Evolutionary conservation across 192 early-diverging fungal genomes (phyloP), one percentile per base, ranked within the genome.

Genomic region (Anaeromyces robustus): DNA sequence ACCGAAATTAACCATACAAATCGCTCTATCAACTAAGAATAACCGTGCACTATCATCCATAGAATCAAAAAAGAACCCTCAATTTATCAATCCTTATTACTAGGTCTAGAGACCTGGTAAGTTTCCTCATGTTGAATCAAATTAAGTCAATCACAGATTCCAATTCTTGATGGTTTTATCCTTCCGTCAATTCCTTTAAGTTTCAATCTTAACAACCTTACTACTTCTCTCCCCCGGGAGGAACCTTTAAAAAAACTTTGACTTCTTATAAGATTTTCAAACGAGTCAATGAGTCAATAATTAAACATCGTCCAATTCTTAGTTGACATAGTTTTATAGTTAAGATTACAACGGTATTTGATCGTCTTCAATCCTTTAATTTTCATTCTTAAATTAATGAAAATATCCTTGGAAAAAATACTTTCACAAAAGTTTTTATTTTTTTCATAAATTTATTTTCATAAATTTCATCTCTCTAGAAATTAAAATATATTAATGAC

Each of bases 401-500:
- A 89, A 87, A 90, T 90, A 89, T 90, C 85, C 91, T 92, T 88
- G 89, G 85, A n/a, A n/a, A 86, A 92, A 92, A 89, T 89, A 89
- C 89, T 89, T 92, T 92, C 90, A 89, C 92, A 92, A 86, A 87
- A 92, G 92, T 91, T 88, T n/a, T n/a, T n/a, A n/a, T 90, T 91
- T 90, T 92, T 93, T 90, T 88, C 84, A 86, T 88, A 89, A 91
- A 93, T n/a, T n/a, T n/a, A n/a, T n/a, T n/a, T 93, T 92, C 91
- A 93, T 92, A 92, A 92, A 93, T 93, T 93, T 93, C 91, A 93
- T n/a, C n/a, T 90, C 92, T 92, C 90, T 91, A 89, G 89, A 89
- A 88, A 90, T 87, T 87, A 89, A 91, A n/a, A n/a, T n/a, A 92
- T 93, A 87, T 90, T 88, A 93, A 91, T 93, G 90, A 92, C 90